Conservation (phyloP, 2,329 filamentous ascomycete species). For the Penicillium fuscoglaucum region DNA sequence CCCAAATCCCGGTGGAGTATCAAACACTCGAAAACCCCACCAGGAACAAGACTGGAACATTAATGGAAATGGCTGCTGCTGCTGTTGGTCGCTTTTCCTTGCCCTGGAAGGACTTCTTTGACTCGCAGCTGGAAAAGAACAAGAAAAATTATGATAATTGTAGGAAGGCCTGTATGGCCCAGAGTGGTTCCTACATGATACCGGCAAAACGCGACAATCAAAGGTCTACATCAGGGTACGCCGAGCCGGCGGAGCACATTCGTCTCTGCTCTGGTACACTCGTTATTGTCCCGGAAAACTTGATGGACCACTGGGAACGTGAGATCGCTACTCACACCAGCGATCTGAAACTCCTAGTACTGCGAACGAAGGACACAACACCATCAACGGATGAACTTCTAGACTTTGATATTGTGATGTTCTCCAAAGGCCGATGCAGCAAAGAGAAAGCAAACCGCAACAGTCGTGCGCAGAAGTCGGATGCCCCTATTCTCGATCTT, state of each 20-base stretch:
- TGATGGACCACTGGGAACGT: slow-evolving; percentile 78
- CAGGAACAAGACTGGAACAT: slow-evolving; percentile 56
- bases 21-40: slow-evolving; percentile 45
- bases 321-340: slow-evolving; percentile 78
- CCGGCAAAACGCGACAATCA: slow-evolving; percentile 45
- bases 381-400: slow-evolving; percentile 61
- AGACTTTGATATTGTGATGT: slow-evolving; percentile 73
- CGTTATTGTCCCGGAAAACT: slow-evolving; percentile 77
- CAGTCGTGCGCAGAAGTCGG: slow-evolving; percentile 46
- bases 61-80: slow-evolving; percentile 75
- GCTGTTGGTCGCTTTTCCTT: slow-evolving; percentile 65
- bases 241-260: slow-evolving; percentile 48
- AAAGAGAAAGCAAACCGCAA: slow-evolving; percentile 54
- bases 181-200: slow-evolving; percentile 61
- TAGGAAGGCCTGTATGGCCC: slow-evolving; percentile 56
- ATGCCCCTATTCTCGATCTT: slow-evolving; percentile 66
- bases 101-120: slow-evolving; percentile 68
- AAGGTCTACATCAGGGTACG: slow-evolving; percentile 44
- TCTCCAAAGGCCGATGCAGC: slow-evolving; percentile 73
- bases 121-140: slow-evolving; percentile 44
- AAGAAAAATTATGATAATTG: slow-evolving; percentile 58
- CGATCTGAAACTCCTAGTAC: slow-evolving; percentile 63
- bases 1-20: slow-evolving; percentile 65
- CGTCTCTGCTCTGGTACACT: slow-evolving; percentile 69
- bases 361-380: slow-evolving; percentile 57